Evolutionary conservation across 1,284 basidiomycete species (phyloP).

Genomic region (Ceraceosorus bombacis): DNA sequence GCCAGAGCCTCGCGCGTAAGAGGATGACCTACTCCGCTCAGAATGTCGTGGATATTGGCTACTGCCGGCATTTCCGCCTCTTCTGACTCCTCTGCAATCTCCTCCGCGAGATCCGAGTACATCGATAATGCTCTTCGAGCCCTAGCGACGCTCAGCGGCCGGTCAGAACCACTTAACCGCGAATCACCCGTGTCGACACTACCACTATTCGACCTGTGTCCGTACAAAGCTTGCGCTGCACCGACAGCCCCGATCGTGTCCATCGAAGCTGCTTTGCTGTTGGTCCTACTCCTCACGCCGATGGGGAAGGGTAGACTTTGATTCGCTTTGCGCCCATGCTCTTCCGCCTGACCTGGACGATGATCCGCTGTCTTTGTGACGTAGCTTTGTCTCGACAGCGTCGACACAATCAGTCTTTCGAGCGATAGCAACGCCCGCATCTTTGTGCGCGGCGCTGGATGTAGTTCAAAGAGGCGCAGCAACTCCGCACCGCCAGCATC

Average conservation of each 20-base stretch:
- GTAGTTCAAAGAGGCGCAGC: slow-evolving; percentile 5
- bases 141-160: background rate
- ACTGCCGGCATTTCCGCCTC: background rate
- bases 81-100: slow-evolving; percentile 1
- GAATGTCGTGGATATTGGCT: background rate
- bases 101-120: background rate
- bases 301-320: no score
- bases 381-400: background rate
- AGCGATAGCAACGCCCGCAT: slow-evolving; percentile 3
- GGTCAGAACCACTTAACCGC: no score
- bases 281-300: background rate
- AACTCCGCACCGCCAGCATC: background rate
- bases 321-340: no score
- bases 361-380: background rate
- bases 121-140: slow-evolving; percentile 7
- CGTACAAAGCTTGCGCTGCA: no score
- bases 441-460: slow-evolving; percentile 5
- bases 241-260: no score
- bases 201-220: no score
- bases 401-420: slow-evolving; percentile 3
- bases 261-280: background rate
- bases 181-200: no score
- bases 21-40: background rate
- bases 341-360: no score
- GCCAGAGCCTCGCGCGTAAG: background rate